Evolutionary conservation across 495 filamentous ascomycete genomes (phyloP).

Genomic region (Opeltia flavorubescens): DNA sequence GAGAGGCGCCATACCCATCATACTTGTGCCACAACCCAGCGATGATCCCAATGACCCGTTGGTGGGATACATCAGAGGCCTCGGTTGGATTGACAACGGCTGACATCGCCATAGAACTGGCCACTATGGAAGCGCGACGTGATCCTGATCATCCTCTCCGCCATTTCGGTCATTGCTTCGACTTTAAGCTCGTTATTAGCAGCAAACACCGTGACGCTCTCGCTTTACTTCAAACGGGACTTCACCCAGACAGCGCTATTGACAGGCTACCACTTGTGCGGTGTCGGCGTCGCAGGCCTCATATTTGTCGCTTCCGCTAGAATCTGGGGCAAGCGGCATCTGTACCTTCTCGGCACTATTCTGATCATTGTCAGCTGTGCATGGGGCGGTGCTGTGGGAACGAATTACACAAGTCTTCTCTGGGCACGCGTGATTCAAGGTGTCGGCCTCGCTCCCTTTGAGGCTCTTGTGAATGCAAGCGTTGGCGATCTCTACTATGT

Average conservation of each 20-base stretch:
- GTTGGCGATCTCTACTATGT: slow-evolving; percentile 69
- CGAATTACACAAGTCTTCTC: slow-evolving; percentile 54
- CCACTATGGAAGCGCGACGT: slow-evolving; percentile 74
- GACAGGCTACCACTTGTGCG: slow-evolving; percentile 79
- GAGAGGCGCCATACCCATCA: slow-evolving; percentile 49
- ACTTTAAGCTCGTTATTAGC: slow-evolving; percentile 74
- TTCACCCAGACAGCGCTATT: slow-evolving; percentile 66
- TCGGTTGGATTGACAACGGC: slow-evolving; percentile 1
- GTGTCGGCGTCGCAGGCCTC: slow-evolving; percentile 65
- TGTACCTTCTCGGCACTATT: slow-evolving; percentile 66
- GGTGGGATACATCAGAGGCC: slow-evolving; percentile 25
- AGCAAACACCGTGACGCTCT: slow-evolving; percentile 65
- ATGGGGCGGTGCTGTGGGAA: slow-evolving; percentile 63
- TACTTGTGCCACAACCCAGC: slow-evolving; percentile 67
- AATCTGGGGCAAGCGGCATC: slow-evolving; percentile 83
- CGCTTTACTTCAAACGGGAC: slow-evolving; percentile 38
- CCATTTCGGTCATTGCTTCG: slow-evolving; percentile 67
- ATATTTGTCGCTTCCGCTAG: slow-evolving; percentile 78
- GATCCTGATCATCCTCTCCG: slow-evolving; percentile 62
- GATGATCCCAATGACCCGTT: slow-evolving; percentile 71
- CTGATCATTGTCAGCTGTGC: slow-evolving; percentile 55
- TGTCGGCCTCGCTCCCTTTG: slow-evolving; percentile 60
- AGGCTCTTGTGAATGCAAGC: slow-evolving; percentile 61
- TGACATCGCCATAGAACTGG: slow-evolving; percentile 57
- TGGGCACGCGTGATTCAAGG: slow-evolving; percentile 66